A percentile compares a stretch with the other conserved stretches of the same genome.
Conservation (phyloP, 2,329 filamentous ascomycete species). For the Trichoderma guizhouense region DNA sequence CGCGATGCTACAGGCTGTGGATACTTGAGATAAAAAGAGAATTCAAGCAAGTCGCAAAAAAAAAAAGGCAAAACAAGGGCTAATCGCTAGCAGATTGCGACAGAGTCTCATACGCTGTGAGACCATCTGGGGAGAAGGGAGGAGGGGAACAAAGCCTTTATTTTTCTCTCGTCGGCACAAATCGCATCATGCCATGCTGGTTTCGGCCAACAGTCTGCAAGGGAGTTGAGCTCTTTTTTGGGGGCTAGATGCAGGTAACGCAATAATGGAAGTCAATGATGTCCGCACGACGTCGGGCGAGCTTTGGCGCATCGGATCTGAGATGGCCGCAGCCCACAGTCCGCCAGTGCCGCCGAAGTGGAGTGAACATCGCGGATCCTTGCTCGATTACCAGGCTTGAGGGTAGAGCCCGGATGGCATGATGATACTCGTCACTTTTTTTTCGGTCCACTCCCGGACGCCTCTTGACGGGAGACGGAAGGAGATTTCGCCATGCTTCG, state of each 20-base stretch:
- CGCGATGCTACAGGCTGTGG: background rate
- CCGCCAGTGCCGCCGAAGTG: constrained; percentile 15
- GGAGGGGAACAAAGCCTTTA: background rate
- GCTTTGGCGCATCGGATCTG: constrained; percentile 16
- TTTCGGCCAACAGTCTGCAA: constrained; percentile 7
- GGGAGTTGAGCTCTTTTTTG: background rate
- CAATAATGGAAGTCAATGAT: constrained; percentile 14
- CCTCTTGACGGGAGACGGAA: background rate
- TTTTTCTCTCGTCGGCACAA: background rate
- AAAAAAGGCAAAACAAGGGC: background rate
- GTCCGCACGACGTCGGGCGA: constrained; percentile 12
- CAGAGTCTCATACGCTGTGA: constrained; percentile 12
- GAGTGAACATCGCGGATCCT: constrained; percentile 4
- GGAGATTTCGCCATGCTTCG: background rate
- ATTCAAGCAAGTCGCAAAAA: background rate
- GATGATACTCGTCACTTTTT: constrained; percentile 7
- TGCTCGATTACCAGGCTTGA: background rate
- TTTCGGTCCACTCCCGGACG: constrained; percentile 5
- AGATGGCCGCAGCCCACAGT: constrained; percentile 11
- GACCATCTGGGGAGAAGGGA: background rate
- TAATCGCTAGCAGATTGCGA: background rate
- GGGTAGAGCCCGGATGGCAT: constrained; percentile 4
- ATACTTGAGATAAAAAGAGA: background rate
- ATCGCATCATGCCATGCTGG: background rate
- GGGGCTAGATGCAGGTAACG: constrained; percentile 16